Evolutionary conservation across 495 filamentous ascomycete species (phyloP).

Genomic region (Hyaloscypha finlandica): DNA sequence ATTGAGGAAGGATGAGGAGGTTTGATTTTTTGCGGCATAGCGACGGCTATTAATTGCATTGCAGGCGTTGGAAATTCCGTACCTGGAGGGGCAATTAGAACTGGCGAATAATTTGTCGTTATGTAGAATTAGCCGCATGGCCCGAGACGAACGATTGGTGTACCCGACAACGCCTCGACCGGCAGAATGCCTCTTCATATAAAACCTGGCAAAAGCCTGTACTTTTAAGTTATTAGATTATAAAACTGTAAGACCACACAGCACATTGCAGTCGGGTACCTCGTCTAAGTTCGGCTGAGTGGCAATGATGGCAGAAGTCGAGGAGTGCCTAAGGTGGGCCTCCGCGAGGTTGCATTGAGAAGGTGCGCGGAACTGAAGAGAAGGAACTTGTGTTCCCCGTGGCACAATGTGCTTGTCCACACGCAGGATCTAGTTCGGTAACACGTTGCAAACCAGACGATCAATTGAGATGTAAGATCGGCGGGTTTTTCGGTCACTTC

Average conservation of each 20-base stretch:
- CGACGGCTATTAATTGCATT: conserved; percentile 21
- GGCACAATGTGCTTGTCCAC: background rate
- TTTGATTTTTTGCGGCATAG: conserved; percentile 15
- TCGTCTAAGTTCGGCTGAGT: background rate
- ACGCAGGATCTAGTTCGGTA: background rate
- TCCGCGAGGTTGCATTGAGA: background rate
- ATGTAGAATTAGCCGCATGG: conserved; percentile 16
- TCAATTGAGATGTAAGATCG: background rate
- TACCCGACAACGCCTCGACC: conserved; percentile 15
- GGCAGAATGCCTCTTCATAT: conserved; percentile 20
- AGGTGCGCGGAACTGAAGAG: background rate
- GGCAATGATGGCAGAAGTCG: background rate
- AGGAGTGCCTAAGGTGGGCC: background rate
- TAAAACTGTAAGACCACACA: conserved; percentile 14
- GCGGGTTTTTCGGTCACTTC: background rate
- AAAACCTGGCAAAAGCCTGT: conserved; percentile 8
- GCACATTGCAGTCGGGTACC: background rate
- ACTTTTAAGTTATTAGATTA: conserved; percentile 2
- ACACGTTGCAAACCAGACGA: background rate
- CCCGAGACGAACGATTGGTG: conserved; percentile 6
- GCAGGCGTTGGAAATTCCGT: conserved; percentile 19
- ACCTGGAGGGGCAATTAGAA: conserved; percentile 1
- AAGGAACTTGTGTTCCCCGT: background rate
- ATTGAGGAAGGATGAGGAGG: background rate
- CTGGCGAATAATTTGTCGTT: background rate